Percentiles rank a stretch among this genome's conserved stretches.
Conservation (phyloP, 768 basidiomycete genomes). For the Phallus indusiatus region DNA sequence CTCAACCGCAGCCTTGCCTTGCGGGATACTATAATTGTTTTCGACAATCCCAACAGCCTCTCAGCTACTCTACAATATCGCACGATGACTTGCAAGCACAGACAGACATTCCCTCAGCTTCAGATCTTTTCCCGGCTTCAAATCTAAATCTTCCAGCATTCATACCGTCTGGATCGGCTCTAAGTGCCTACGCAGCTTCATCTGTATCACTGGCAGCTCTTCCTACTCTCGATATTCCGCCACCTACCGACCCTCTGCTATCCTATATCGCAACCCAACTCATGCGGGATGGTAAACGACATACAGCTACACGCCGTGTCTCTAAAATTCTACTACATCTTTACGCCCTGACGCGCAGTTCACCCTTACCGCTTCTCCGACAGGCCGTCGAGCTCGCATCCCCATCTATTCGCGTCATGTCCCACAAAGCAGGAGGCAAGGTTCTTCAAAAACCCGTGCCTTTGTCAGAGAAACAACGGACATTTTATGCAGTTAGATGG, state of each 20-base stretch:
- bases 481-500: slow-evolving; percentile 59
- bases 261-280: slow-evolving; percentile 54
- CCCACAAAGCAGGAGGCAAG: slow-evolving; percentile 56
- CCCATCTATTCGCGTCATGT: slow-evolving; percentile 58
- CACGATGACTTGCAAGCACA: too few relatives aligned
- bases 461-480: slow-evolving; percentile 73
- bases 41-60: background rate
- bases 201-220: background rate
- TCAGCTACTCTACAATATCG: background rate
- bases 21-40: background rate
- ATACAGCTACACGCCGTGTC: slow-evolving; percentile 46
- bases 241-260: slow-evolving; percentile 67
- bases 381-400: slow-evolving; percentile 59
- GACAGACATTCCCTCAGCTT: background rate
- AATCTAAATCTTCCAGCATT: background rate
- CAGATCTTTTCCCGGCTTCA: background rate
- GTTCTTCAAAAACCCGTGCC: slow-evolving; percentile 56
- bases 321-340: slow-evolving; percentile 61
- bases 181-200: background rate
- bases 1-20: too few relatives aligned
- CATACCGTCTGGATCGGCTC: background rate
- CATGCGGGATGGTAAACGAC: slow-evolving; percentile 55
- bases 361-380: slow-evolving; percentile 73
- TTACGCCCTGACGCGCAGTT: slow-evolving; percentile 62
- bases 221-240: slow-evolving; percentile 47